Evolutionary conservation across 2,329 filamentous ascomycete species (phyloP).

Genomic region (Aspergillus candidus): DNA sequence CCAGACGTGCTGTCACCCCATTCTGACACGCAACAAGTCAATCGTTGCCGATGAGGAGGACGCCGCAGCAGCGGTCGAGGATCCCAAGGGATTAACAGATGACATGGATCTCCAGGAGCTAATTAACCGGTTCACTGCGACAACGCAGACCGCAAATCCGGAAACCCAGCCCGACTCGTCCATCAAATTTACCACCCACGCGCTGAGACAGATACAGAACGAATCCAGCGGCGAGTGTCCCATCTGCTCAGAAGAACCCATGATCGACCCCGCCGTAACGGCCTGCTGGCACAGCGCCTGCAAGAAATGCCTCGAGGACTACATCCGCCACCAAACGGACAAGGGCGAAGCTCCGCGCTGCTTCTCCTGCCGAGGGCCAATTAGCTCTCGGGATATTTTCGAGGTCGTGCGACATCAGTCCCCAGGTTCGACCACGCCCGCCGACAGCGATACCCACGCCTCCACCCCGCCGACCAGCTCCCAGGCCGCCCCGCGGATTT

Average conservation of each 20-base stretch:
- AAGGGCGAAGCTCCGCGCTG: slow-evolving; percentile 72
- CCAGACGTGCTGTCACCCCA: slow-evolving; percentile 89
- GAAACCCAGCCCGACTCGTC: slow-evolving; percentile 48
- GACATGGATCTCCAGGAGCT: slow-evolving; percentile 92
- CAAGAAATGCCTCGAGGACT: slow-evolving; percentile 84
- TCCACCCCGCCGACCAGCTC: slow-evolving; percentile 33
- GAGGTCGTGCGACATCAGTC: slow-evolving; percentile 74
- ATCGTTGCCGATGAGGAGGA: slow-evolving; percentile 84
- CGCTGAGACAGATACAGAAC: slow-evolving; percentile 82
- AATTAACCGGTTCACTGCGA: slow-evolving; percentile 73
- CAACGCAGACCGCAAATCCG: slow-evolving; percentile 52
- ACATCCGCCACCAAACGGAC: slow-evolving; percentile 78
- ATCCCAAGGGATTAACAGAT: slow-evolving; percentile 74
- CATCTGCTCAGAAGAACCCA: slow-evolving; percentile 90
- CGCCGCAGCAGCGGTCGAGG: slow-evolving; percentile 69
- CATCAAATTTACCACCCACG: slow-evolving; percentile 77
- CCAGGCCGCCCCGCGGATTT: slow-evolving; percentile 46
- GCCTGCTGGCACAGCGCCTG: slow-evolving; percentile 98
- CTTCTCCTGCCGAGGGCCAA: slow-evolving; percentile 80
- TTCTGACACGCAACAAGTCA: slow-evolving; percentile 77
- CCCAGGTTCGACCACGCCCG: slow-evolving; percentile 36
- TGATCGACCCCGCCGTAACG: slow-evolving; percentile 89
- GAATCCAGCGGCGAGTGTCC: slow-evolving; percentile 87
- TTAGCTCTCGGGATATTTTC: slow-evolving; percentile 81
- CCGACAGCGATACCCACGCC: slow-evolving; percentile 38